phyloP scores from a whole-genome alignment of 768 basidiomycete species.

The Suillus discolor region DNA sequence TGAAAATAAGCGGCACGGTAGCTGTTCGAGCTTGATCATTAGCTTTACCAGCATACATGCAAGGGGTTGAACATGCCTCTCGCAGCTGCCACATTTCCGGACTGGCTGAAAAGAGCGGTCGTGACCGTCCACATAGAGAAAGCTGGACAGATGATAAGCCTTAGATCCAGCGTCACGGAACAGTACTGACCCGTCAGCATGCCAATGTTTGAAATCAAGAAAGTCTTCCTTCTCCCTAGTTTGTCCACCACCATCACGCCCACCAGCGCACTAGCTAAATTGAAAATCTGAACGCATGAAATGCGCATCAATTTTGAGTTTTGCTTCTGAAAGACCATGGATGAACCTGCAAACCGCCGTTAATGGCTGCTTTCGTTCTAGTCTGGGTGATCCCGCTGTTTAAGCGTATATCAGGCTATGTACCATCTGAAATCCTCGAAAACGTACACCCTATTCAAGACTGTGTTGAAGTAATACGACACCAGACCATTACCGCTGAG shows the following conservation, averaged over 20 bases:
- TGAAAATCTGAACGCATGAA: slow-evolving; percentile 49
- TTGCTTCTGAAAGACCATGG: neutral
- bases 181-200: slow-evolving; percentile 52
- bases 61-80: slow-evolving; percentile 19
- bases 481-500: slow-evolving; percentile 67
- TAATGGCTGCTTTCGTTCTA: slow-evolving; percentile 60
- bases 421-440: neutral
- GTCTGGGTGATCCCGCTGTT: slow-evolving; percentile 49
- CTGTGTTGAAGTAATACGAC: slow-evolving; percentile 73
- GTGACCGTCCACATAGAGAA: slow-evolving; percentile 60
- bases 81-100: slow-evolving; percentile 31
- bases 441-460: slow-evolving; percentile 54
- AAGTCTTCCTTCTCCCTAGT: slow-evolving; percentile 68
- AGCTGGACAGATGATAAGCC: slow-evolving; percentile 32
- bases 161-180: neutral
- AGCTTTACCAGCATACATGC: neutral
- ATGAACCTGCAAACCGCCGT: slow-evolving; percentile 59
- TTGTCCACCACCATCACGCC: slow-evolving; percentile 68
- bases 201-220: slow-evolving; percentile 64
- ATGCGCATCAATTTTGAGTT: neutral
- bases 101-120: slow-evolving; percentile 41
- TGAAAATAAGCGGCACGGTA: slow-evolving; percentile 68
- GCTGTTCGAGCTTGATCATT: slow-evolving; percentile 35
- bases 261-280: slow-evolving; percentile 58
- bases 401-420: neutral